Evolutionary conservation across 2,329 filamentous ascomycete genomes (phyloP).

Genomic region (Aspergillus felis): DNA sequence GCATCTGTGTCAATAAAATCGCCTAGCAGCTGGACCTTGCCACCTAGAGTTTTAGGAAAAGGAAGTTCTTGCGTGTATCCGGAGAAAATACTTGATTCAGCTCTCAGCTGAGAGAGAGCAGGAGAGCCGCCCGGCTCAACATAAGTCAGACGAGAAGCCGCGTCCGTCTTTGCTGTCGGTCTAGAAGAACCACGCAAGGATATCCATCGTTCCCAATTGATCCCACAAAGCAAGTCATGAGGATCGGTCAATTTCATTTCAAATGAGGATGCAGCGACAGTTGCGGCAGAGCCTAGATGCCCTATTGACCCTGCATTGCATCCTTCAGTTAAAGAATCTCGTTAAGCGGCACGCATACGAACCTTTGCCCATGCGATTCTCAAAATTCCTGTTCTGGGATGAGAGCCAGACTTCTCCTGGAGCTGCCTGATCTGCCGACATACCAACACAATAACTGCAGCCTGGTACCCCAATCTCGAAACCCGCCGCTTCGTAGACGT

Average conservation of each 20-base stretch:
- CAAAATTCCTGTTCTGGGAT: slow-evolving; percentile 47
- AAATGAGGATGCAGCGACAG: slow-evolving; percentile 47
- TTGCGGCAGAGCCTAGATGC: slow-evolving; percentile 44
- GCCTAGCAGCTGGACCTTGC: slow-evolving; percentile 40
- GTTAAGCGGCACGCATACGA: background rate
- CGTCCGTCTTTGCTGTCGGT: background rate
- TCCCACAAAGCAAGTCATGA: slow-evolving; percentile 22
- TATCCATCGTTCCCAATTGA: slow-evolving; percentile 22
- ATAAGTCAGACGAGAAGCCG: background rate
- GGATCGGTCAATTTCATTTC: slow-evolving; percentile 43
- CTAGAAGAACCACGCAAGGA: background rate
- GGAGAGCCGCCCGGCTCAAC: slow-evolving; percentile 9
- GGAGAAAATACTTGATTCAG: background rate
- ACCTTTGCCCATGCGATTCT: slow-evolving; percentile 46
- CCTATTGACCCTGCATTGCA: slow-evolving; percentile 38
- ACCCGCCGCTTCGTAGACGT: slow-evolving; percentile 40
- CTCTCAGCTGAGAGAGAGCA: background rate
- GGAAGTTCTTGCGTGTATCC: background rate
- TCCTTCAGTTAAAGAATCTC: background rate
- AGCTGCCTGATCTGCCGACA: slow-evolving; percentile 39
- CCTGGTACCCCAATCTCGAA: slow-evolving; percentile 43
- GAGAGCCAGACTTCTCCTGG: slow-evolving; percentile 44
- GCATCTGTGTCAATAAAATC: slow-evolving; percentile 45
- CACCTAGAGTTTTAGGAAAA: slow-evolving; percentile 17
- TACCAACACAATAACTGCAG: slow-evolving; percentile 46